Evolutionary conservation across 306 rosid species (phyloP), one percentile per base, ranked within the genome.

Genomic region (Cucumis melo): DNA sequence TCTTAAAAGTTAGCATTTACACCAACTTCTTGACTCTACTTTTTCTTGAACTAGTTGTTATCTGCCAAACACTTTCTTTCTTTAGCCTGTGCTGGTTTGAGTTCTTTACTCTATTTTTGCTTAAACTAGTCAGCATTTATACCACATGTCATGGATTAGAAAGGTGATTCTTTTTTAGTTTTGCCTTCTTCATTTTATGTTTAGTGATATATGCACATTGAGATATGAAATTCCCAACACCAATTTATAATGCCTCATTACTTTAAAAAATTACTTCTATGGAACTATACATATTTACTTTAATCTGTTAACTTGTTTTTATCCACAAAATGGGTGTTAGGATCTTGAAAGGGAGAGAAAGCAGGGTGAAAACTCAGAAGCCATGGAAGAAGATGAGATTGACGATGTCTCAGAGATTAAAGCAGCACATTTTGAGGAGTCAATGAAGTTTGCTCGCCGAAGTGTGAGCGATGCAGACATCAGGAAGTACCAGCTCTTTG

Each of bases 391-490:
- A 74, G 92, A 87, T 57, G 87, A 80, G 12, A 58, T 11, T 38
- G 85, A 82, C 4, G 89, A 83, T 55, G 81, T 81, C 1, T 55
- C 88, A 0, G 90, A 86, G 83, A 90, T 90, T 76, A 90, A 86
- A 78, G 82, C 90, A 46, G 75, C 84, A 4, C 95, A 86, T 78
- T 90, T 90, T 5, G 92, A 88, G 82, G 91, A 89, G 80, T 86
- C 93, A 0, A 89, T 89, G 91, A 89, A 89, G 82, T 87, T 68
- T 83, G 91, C 94, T 74, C 82, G 91, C 41, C 58, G 94, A 77
- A 87, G 94, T 82, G 94, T 89, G 11, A 87, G 90, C 19, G 91
- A 89, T 67, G 87, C 90, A 2, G 91, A 86, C 82, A 87, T 90
- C 76, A 86, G 87, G 75, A 90, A 87, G 78, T 87, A 90, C 78